Conservation (phyloP, 2,329 filamentous ascomycete genomes). For the Cyanodermella asteris region DNA sequence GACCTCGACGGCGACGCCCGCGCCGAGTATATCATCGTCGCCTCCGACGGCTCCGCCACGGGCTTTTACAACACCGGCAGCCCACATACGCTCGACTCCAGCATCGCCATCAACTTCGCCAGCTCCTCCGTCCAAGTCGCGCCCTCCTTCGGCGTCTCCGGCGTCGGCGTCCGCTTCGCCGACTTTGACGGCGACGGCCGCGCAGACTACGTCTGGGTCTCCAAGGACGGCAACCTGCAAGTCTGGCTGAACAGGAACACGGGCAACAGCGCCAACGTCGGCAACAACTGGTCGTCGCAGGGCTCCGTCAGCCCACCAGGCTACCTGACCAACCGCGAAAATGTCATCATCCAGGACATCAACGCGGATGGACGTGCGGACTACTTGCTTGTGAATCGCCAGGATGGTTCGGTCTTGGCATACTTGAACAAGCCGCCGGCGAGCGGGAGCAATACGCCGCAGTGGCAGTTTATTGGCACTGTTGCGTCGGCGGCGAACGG, state of each 20-base stretch:
- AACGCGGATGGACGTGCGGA: constrained; percentile 1
- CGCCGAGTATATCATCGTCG: constrained; percentile 2
- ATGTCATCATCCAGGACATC: not conserved
- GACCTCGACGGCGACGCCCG: constrained; percentile 1
- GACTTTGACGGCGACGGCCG: not conserved
- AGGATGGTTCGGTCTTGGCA: constrained; percentile 1
- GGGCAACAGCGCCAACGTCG: not conserved
- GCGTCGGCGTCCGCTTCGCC: not conserved
- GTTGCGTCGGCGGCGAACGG: too few species aligned
- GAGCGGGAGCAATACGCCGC: too few species aligned
- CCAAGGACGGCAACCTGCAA: not conserved
- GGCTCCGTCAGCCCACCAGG: too few species aligned
- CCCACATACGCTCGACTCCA: too few species aligned
- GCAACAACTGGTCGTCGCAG: not conserved
- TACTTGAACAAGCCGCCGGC: too few species aligned
- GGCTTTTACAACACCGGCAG: too few species aligned
- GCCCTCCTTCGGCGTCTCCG: not conserved
- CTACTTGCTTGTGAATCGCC: not conserved
- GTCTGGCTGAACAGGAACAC: constrained; percentile 1
- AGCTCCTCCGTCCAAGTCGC: constrained; percentile 1
- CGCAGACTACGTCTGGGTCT: constrained; percentile 1
- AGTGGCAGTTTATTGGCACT: too few species aligned
- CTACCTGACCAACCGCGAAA: not conserved
- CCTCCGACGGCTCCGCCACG: too few species aligned
- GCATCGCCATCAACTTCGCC: too few species aligned